Percentiles rank a stretch among this genome's conserved stretches.
Conservation (phyloP, 345 rosid species). For the Camelina neglecta region DNA sequence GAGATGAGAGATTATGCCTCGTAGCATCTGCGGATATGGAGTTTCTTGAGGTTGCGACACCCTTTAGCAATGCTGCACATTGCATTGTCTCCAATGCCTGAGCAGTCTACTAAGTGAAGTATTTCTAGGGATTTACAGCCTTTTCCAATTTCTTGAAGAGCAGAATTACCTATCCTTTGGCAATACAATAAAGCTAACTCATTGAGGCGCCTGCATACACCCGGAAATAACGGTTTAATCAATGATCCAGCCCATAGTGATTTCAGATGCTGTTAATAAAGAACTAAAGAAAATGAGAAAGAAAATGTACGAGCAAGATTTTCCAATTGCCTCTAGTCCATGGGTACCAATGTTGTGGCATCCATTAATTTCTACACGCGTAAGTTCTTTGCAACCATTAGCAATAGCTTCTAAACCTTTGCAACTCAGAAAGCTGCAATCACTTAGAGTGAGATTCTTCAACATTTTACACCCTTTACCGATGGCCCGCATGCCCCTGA, state of each 20-base stretch:
- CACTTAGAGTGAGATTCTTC: slow-evolving; percentile 73
- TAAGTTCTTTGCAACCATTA: slow-evolving; percentile 72
- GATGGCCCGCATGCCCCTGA: slow-evolving; percentile 80
- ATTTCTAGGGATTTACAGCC: slow-evolving; percentile 79
- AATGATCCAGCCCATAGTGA: background rate
- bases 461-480: slow-evolving; percentile 85
- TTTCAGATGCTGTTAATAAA: slow-evolving; percentile 6
- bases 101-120: slow-evolving; percentile 89
- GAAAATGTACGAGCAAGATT: slow-evolving; percentile 70
- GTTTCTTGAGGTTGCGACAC: slow-evolving; percentile 79
- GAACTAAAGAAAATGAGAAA: slow-evolving; percentile 2
- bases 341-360: slow-evolving; percentile 85
- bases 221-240: slow-evolving; percentile 18
- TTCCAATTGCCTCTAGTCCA: slow-evolving; percentile 84
- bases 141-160: slow-evolving; percentile 75
- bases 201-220: slow-evolving; percentile 63
- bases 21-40: slow-evolving; percentile 89
- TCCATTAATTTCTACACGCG: slow-evolving; percentile 88
- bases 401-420: slow-evolving; percentile 84
- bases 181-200: slow-evolving; percentile 85
- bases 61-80: slow-evolving; percentile 83
- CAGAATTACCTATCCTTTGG: slow-evolving; percentile 76
- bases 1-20: slow-evolving; percentile 56
- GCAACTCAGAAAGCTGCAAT: slow-evolving; percentile 81
- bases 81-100: slow-evolving; percentile 78